Evolutionary conservation across 1,139 yeast species (phyloP), one percentile per base, ranked within the genome.

Genomic region (Protomyces pachydermus): DNA sequence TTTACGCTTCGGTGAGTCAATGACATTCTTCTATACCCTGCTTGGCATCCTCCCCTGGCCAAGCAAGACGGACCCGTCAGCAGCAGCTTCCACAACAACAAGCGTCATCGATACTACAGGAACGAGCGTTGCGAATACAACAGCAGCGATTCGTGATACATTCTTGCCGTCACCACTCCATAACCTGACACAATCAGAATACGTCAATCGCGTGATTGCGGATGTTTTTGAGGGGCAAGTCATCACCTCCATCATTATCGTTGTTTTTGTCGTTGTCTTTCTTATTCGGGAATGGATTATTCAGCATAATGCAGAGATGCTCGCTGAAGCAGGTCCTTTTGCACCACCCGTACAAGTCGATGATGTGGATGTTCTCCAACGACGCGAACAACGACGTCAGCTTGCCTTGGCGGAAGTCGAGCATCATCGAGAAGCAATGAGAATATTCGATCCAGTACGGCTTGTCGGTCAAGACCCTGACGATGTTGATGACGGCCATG

Each of bases 211-310:
- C 35, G 38, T 68, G 6, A 28, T 69, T n/a, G 67, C 57, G 10
- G 72, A 72, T 60, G 66, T 70, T 10, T 67, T 73, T 9, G 76
- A 74, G 56, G 78, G 78, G 9, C 73, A 71, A 46, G 68, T 71
- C 23, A 69, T 75, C 25, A 69, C 75, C 8, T 66, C 70, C 9
- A 42, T 71, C 14, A 67, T 73, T 16, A 60, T 74, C 3, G 65
- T 73, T 38, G 56, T 70, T 16, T 66, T 73, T 23, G 70, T 74
- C 54, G 68, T 74, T 3, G 69, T 74, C 20, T 71, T 74, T 69
- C 68, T 75, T 38, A 75, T 75, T 18, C 68, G 77, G 18, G 78
- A 76, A 56, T 76, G 78, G 78, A 71, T 76, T n/a, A 64, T 74
- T 16, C 67, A 65, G 32, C 53, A 65, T 28, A 58, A 57, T 38